phyloP scores from a whole-genome alignment of 2,329 filamentous ascomycete species.

The Malbranchea cinnamomea region DNA sequence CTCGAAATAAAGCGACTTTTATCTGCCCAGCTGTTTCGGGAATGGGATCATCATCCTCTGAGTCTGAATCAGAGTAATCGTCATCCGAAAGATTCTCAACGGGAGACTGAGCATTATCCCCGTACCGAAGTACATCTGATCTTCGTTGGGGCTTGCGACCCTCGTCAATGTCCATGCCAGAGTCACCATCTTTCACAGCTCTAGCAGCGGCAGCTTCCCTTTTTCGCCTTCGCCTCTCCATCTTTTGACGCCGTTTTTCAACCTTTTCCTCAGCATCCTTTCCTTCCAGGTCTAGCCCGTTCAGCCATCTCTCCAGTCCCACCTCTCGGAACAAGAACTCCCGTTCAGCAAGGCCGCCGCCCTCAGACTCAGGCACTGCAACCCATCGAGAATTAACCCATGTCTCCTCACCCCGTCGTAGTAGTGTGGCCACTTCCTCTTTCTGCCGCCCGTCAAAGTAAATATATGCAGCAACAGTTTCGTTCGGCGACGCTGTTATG shows the following conservation, averaged over 20 bases:
- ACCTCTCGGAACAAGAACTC: constrained; percentile 97
- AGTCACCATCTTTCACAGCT: constrained; percentile 33
- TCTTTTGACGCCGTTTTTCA: constrained; percentile 45
- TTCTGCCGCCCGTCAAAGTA: constrained; percentile 94
- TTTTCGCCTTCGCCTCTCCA: constrained; percentile 77
- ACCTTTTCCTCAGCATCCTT: constrained; percentile 77
- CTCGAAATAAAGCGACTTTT: constrained; percentile 91
- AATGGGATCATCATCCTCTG: constrained; percentile 65
- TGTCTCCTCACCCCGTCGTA: constrained; percentile 87
- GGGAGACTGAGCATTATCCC: constrained; percentile 57
- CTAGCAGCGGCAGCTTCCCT: constrained; percentile 38
- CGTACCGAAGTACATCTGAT: constrained; percentile 60
- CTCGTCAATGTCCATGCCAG: constrained; percentile 26
- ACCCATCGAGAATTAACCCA: constrained; percentile 99
- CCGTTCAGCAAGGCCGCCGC: constrained; percentile 84
- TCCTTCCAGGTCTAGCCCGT: constrained; percentile 86
- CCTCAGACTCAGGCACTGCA: constrained; percentile 77
- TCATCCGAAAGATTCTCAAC: constrained; percentile 61
- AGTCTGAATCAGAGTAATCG: constrained; percentile 53
- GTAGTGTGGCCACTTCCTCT: constrained; percentile 88
- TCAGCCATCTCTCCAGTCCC: constrained; percentile 88
- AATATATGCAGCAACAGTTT: constrained; percentile 96
- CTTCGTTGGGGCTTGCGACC: constrained; percentile 16
- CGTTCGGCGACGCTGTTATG: constrained; percentile 81
- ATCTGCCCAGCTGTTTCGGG: constrained; percentile 95